Base-by-base conservation (phyloP, 1,284 basidiomycete species). In the Laetiporus sulphureus region DNA sequence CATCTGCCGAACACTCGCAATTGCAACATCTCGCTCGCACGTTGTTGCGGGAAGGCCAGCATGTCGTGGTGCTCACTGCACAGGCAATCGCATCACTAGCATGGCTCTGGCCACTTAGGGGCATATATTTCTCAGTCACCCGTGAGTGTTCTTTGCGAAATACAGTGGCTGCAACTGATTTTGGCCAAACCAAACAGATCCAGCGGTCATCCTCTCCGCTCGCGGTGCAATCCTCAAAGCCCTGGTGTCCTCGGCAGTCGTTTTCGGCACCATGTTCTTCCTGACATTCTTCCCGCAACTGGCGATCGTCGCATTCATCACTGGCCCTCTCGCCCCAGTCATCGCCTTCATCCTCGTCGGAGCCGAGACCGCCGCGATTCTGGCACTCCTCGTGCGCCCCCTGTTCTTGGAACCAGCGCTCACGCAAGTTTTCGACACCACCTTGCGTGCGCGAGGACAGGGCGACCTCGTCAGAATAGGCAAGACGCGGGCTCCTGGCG, bases 251-350 rank as follows among this genome's bases (percentile, higher is more conserved):
- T 69, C 68, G 10, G 49, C 63, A 7, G 61, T 68, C 22, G 65
- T 81, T 42, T 73, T 71, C 40, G 59, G 56, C 13, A 63, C 59
- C 15, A 63, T 83, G 52, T 79, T 80, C 57, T 60, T 74, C 52
- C 73, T 85, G 61, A 76, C 79, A 31, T 87, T 81, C 60, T 56
- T 84, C 12, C 83, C 83, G 1, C 81, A 83, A 58, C 75, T 79
- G 29, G 79, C 77, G 22, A 61, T 84, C 42, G 74, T 83, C 29
- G 72, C 77, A 1, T 46, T 83, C 36, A 69, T 85, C 50, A 73
- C 74, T 0, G 82, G 82, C 0, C 79, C 81, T 2, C 60, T 84
- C 20, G 71, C 71, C 4, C 62, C 62, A 1, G 36, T 65, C 16
- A 54, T 62, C 33, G 65, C 65, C n/a, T 49, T 61, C 32, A 33